These are phyloP conservation scores for Leccinellum rugosiceps DNA, from an alignment of 768 basidiomycete genomes.

Conservation along the genomic window DNA sequence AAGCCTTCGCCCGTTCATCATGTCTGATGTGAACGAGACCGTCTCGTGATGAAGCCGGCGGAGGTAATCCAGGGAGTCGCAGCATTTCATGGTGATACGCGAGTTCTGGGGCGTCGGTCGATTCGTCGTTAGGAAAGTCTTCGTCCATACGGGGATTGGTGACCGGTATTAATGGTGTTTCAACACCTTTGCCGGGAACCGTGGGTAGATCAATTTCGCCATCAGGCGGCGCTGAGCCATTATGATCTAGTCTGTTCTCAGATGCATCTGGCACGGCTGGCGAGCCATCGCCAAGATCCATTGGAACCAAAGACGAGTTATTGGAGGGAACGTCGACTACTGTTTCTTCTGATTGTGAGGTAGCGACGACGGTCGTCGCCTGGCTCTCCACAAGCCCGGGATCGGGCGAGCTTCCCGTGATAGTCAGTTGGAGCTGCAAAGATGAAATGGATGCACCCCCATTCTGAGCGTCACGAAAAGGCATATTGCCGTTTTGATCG, in stretches of 20 bases:
- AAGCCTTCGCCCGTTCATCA: neutral
- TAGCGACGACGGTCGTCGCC: neutral
- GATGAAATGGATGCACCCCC: neutral
- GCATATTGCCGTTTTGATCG: slow-evolving; percentile 1
- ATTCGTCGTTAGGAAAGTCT: neutral
- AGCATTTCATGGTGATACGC: neutral
- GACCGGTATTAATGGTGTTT: neutral
- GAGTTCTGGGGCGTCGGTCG: neutral
- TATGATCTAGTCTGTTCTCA: neutral
- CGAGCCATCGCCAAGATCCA: neutral
- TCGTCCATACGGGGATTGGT: neutral
- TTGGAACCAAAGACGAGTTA: neutral
- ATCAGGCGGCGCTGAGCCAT: neutral
- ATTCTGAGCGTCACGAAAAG: neutral
- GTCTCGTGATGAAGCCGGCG: neutral
- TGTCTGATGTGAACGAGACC: neutral
- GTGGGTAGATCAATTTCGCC: neutral
- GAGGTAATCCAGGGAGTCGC: neutral
- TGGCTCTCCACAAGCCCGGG: neutral
- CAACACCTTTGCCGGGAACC: neutral
- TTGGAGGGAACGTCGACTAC: neutral
- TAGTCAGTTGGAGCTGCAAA: neutral
- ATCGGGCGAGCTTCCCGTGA: neutral
- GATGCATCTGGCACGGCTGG: neutral
- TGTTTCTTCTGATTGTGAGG: slow-evolving; percentile 5